These are phyloP conservation scores for Fusarium hostae DNA, from an alignment of 2,329 filamentous ascomycete species.

Conservation along the genomic window DNA sequence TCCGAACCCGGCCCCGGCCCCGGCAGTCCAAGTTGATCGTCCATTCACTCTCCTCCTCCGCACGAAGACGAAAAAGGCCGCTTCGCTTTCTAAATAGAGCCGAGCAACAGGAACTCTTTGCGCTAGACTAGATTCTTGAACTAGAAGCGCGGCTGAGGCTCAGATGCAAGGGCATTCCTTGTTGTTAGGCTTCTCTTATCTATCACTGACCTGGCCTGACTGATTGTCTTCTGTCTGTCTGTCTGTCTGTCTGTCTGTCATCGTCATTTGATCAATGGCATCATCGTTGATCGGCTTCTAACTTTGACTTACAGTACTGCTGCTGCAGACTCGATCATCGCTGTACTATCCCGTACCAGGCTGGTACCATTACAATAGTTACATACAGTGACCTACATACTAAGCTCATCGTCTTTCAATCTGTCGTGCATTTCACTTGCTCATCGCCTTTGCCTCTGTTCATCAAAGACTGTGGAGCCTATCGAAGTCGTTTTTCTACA, in stretches of 20 bases:
- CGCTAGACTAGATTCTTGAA: slow-evolving; percentile 19
- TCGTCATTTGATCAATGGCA: slow-evolving; percentile 24
- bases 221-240: neutral
- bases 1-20: slow-evolving; percentile 42
- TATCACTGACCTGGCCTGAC: slow-evolving; percentile 16
- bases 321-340: slow-evolving; percentile 17
- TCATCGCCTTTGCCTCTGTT: slow-evolving; percentile 1
- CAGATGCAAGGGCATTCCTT: slow-evolving; percentile 35
- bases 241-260: slow-evolving; percentile 15
- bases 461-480: slow-evolving; percentile 16
- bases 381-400: slow-evolving; percentile 11
- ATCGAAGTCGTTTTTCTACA: slow-evolving; percentile 12
- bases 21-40: slow-evolving; percentile 25
- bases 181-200: slow-evolving; percentile 16
- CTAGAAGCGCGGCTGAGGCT: slow-evolving; percentile 30
- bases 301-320: slow-evolving; percentile 2
- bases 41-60: slow-evolving; percentile 26
- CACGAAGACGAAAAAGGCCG: slow-evolving; percentile 26
- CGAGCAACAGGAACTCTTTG: neutral
- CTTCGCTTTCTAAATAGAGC: slow-evolving; percentile 3
- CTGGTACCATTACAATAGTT: slow-evolving; percentile 16
- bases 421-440: slow-evolving; percentile 20
- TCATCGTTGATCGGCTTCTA: slow-evolving; percentile 15
- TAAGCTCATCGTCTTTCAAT: neutral
- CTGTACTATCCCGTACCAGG: slow-evolving; percentile 26